A percentile compares a stretch with the other conserved stretches of the same genome.
Conservation (phyloP, 169 alveolate genomes). For the Besnoitia besnoiti region DNA sequence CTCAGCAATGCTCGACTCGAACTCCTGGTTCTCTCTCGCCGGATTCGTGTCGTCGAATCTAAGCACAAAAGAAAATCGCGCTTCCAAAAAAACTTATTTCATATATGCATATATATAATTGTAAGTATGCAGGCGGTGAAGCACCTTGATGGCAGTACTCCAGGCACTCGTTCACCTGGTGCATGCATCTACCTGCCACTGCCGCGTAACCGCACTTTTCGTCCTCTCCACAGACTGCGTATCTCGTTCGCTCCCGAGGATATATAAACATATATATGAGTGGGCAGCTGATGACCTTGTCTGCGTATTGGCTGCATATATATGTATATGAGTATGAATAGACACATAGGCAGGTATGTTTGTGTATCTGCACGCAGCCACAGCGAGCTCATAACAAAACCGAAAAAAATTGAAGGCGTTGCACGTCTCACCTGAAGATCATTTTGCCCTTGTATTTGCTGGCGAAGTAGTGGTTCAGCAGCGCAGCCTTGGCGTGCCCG, state of each 20-base stretch:
- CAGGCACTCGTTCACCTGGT: too few species aligned
- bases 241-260: too few species aligned
- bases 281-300: too few species aligned
- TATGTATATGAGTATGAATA: not conserved
- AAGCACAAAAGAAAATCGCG: not conserved
- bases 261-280: not conserved
- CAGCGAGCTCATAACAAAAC: too few species aligned
- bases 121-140: too few species aligned
- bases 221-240: too few species aligned
- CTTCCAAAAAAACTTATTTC: not conserved
- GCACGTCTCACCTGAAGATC: slow-evolving; percentile 81
- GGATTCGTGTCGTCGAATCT: slow-evolving; percentile 99
- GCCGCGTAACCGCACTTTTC: too few species aligned
- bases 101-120: not conserved
- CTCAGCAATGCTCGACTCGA: slow-evolving; percentile 91
- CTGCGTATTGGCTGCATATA: too few species aligned
- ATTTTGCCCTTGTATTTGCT: slow-evolving; percentile 94
- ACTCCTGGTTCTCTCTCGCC: slow-evolving; percentile 93
- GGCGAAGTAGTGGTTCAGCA: slow-evolving; percentile 95
- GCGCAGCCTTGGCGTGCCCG: slow-evolving; percentile 99
- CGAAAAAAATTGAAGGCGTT: too few species aligned
- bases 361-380: not conserved
- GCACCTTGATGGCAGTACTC: too few species aligned
- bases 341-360: not conserved
- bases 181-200: too few species aligned